Evolutionary conservation across 2,329 filamentous ascomycete species (phyloP).

Genomic region (Botryotinia globosa): DNA sequence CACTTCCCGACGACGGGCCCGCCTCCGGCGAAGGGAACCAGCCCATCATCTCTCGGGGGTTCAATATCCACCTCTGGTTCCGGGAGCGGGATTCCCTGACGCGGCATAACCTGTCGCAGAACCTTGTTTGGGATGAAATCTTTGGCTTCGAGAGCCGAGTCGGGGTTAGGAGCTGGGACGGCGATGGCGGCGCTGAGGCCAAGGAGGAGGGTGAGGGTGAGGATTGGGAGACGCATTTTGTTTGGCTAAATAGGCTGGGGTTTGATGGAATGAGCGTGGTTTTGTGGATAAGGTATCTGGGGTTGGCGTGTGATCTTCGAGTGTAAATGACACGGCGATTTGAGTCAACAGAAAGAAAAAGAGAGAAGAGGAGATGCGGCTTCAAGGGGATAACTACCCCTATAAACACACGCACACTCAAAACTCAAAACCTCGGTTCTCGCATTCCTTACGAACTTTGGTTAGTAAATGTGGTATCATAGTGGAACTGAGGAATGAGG

Average conservation of each 20-base stretch:
- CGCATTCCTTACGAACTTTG: background rate
- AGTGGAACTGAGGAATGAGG: background rate
- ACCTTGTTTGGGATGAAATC: background rate
- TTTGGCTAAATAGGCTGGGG: rapidly evolving
- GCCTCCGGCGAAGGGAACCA: background rate
- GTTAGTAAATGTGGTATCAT: background rate
- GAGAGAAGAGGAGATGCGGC: background rate
- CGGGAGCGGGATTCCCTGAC: background rate
- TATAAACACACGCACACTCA: background rate
- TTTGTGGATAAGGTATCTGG: too few species aligned
- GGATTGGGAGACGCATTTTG: background rate
- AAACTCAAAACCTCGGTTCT: background rate
- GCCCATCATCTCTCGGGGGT: background rate
- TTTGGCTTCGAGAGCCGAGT: background rate
- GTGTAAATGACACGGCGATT: background rate
- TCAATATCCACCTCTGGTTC: background rate
- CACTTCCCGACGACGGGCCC: background rate
- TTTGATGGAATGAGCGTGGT: background rate
- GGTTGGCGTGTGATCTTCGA: background rate
- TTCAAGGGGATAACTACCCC: background rate
- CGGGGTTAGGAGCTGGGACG: background rate
- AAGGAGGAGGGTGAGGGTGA: background rate
- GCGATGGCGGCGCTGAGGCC: background rate
- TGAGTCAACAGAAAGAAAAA: background rate
- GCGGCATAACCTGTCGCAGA: rapidly evolving